Evolutionary conservation across 2,329 filamentous ascomycete species (phyloP).

Genomic region (Ophiostoma tasmaniense): DNA sequence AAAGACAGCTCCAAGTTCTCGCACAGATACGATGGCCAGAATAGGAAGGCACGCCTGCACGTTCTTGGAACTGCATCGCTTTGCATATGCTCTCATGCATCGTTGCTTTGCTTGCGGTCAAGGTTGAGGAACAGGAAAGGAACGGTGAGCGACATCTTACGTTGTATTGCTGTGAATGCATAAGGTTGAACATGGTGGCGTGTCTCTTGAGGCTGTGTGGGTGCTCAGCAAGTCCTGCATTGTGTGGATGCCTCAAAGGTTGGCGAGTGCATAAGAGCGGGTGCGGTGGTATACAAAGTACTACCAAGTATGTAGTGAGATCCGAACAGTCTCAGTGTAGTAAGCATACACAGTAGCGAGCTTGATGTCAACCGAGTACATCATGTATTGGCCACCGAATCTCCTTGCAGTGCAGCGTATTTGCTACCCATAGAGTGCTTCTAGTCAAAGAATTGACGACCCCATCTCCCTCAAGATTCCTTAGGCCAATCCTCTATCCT

Average conservation of each 20-base stretch:
- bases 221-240: neutral
- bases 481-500: neutral
- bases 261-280: neutral
- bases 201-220: neutral
- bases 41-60: conserved; percentile 1
- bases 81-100: neutral
- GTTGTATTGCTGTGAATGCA: neutral
- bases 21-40: neutral
- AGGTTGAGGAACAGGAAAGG: neutral
- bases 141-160: neutral
- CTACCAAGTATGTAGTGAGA: no score
- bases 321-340: neutral
- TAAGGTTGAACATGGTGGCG: neutral
- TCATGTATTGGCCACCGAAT: neutral
- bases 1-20: neutral
- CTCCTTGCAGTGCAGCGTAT: no score
- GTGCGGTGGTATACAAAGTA: neutral
- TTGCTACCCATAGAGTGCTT: neutral
- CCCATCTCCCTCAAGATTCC: neutral
- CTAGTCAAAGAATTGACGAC: neutral
- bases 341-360: neutral
- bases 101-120: conserved; percentile 11
- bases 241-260: neutral
- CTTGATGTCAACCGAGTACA: no score
- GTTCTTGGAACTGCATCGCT: neutral